Evolutionary conservation across 345 rosid genomes (phyloP).

Genomic region (Syzygium jambos): DNA sequence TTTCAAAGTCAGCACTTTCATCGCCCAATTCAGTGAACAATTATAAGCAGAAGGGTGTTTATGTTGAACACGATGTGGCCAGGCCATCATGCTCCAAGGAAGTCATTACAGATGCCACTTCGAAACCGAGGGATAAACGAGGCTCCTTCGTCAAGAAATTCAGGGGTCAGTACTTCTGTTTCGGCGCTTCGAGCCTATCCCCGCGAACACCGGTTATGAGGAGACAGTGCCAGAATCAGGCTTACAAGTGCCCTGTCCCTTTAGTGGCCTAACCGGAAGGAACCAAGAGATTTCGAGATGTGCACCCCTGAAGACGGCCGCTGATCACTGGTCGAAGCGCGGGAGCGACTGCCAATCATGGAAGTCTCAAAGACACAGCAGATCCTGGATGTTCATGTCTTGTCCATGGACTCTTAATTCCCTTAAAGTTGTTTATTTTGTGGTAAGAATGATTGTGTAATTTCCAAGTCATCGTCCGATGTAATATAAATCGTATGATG

Average conservation of each 20-base stretch:
- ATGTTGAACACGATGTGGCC: constrained; percentile 28
- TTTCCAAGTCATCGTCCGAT: not conserved
- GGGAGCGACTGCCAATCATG: not conserved
- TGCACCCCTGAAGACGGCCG: not conserved
- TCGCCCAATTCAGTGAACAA: constrained; percentile 40
- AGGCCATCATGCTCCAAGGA: constrained; percentile 42
- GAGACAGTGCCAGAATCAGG: constrained; percentile 27
- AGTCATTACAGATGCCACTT: constrained; percentile 17
- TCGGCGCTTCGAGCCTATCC: constrained; percentile 44
- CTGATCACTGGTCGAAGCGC: not conserved
- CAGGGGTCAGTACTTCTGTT: constrained; percentile 60
- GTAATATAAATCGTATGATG: not conserved
- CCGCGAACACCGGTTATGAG: constrained; percentile 28
- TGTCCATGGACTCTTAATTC: not conserved
- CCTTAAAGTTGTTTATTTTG: not conserved
- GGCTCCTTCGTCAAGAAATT: constrained; percentile 27
- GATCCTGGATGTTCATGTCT: not conserved
- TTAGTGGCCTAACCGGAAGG: constrained; percentile 23
- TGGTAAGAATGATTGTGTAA: not conserved
- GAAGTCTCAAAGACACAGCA: not conserved
- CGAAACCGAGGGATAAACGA: constrained; percentile 26
- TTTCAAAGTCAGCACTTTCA: constrained; percentile 58
- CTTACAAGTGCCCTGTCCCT: constrained; percentile 25
- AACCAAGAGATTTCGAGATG: not conserved
- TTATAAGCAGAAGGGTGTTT: constrained; percentile 46